Conservation (phyloP, 768 basidiomycete genomes). For the Russula brevipes region DNA sequence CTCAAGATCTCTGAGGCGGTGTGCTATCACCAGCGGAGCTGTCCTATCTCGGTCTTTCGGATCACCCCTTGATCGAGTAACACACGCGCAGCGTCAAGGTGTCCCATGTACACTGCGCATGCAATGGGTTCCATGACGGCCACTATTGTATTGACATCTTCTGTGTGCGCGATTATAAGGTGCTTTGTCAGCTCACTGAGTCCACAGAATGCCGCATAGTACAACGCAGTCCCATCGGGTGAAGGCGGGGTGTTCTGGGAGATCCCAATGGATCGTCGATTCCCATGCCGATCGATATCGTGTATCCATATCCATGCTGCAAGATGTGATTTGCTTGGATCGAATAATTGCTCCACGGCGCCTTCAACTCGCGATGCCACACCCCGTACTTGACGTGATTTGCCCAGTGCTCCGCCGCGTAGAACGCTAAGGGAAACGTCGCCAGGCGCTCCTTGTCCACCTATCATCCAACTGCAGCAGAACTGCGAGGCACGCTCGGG, state of each 20-base stretch:
- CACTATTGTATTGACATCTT: no score
- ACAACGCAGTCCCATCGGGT: background rate
- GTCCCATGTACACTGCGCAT: no score
- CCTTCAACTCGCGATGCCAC: background rate
- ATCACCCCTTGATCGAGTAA: background rate
- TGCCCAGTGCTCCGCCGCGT: background rate
- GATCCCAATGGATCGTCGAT: background rate
- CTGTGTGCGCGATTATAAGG: no score
- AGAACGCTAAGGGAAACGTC: background rate
- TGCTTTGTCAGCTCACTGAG: no score
- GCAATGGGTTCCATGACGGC: no score
- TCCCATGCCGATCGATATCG: background rate
- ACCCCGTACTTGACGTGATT: background rate
- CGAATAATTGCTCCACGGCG: background rate
- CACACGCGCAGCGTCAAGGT: no score
- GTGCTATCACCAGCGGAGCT: background rate
- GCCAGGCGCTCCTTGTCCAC: background rate
- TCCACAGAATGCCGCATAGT: no score
- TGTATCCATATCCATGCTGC: background rate
- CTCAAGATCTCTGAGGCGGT: no score
- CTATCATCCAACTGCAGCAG: slow-evolving; percentile 1
- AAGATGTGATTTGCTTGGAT: background rate
- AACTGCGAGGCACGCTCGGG: background rate
- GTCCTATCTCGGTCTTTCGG: no score
- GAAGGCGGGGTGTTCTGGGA: background rate